A percentile compares a stretch with the other conserved stretches of the same genome.
These are phyloP conservation scores for Candida pseudofarinosa DNA, from an alignment of 805 yeast genomes.

Conservation along the genomic window DNA sequence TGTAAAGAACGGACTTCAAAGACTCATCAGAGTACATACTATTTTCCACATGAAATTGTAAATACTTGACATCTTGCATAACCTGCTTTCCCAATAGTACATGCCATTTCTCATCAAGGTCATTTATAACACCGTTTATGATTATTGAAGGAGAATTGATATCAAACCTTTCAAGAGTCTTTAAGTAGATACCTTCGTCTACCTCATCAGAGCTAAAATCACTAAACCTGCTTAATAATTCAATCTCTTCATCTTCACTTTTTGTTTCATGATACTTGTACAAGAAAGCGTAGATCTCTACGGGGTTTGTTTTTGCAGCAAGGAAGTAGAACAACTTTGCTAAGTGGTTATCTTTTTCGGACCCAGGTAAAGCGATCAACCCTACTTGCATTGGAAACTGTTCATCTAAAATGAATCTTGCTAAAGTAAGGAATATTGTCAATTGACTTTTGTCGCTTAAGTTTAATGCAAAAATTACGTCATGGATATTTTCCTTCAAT, in stretches of 20 bases:
- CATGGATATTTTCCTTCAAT: constrained; percentile 69
- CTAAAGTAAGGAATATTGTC: constrained; percentile 44
- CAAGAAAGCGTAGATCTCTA: constrained; percentile 37
- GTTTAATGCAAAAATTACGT: constrained; percentile 64
- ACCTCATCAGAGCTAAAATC: constrained; percentile 15
- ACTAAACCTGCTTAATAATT: constrained; percentile 15
- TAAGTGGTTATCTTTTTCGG: constrained; percentile 22
- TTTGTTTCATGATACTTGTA: constrained; percentile 31
- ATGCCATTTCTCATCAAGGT: constrained; percentile 54
- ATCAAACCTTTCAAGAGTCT: constrained; percentile 25
- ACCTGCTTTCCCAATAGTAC: constrained; percentile 49
- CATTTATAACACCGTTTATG: constrained; percentile 68
- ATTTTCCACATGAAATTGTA: constrained; percentile 24
- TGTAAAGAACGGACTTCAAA: constrained; percentile 41
- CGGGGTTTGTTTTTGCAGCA: constrained; percentile 22
- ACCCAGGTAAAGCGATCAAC: constrained; percentile 56
- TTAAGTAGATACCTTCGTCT: constrained; percentile 14
- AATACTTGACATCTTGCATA: constrained; percentile 44
- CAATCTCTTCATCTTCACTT: constrained; percentile 19
- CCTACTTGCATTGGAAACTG: constrained; percentile 81
- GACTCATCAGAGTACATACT: constrained; percentile 20
- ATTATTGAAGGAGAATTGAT: constrained; percentile 51
- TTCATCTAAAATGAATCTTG: constrained; percentile 47
- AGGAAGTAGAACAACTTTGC: constrained; percentile 33
- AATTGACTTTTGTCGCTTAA: constrained; percentile 52